Percentiles rank a stretch among this genome's conserved stretches.
These are phyloP conservation scores for Ogataea trehaloabstinens DNA, from an alignment of 805 yeast species.

Conservation along the genomic window DNA sequence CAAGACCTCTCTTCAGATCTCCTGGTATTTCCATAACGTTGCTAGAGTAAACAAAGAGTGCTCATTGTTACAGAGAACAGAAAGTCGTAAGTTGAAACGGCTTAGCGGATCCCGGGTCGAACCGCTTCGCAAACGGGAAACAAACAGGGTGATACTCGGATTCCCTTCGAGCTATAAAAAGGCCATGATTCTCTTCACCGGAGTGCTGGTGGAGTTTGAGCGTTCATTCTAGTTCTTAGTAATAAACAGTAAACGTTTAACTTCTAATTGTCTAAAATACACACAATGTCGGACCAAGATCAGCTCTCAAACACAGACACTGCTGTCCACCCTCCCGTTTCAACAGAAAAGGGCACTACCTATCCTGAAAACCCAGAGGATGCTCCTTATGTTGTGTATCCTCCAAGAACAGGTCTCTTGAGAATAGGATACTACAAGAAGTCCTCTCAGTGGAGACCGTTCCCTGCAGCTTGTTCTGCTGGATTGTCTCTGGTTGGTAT, in stretches of 20 bases:
- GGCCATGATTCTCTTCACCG: neutral
- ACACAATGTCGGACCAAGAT: conserved; percentile 20
- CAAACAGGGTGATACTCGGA: neutral
- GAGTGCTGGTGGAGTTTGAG: no score
- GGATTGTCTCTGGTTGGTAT: conserved; percentile 46
- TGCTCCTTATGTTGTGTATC: conserved; percentile 26
- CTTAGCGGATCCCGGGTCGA: no score
- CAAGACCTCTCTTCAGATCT: no score
- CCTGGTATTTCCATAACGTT: no score
- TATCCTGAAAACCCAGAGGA: conserved; percentile 1
- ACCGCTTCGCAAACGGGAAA: no score
- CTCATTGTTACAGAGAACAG: no score
- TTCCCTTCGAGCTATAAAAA: neutral
- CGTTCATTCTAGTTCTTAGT: no score
- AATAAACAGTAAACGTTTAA: no score
- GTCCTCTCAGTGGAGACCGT: conserved; percentile 40
- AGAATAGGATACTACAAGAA: conserved; percentile 44
- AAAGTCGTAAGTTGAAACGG: neutral
- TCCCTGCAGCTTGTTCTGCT: conserved; percentile 48
- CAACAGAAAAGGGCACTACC: conserved; percentile 8
- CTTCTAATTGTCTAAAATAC: neutral
- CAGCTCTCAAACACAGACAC: conserved; percentile 28
- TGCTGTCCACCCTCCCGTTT: conserved; percentile 20
- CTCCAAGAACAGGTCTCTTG: conserved; percentile 40
- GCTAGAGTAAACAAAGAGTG: no score